Conservation (phyloP, 2,329 filamentous ascomycete genomes). For the Hysterium pulicare region DNA sequence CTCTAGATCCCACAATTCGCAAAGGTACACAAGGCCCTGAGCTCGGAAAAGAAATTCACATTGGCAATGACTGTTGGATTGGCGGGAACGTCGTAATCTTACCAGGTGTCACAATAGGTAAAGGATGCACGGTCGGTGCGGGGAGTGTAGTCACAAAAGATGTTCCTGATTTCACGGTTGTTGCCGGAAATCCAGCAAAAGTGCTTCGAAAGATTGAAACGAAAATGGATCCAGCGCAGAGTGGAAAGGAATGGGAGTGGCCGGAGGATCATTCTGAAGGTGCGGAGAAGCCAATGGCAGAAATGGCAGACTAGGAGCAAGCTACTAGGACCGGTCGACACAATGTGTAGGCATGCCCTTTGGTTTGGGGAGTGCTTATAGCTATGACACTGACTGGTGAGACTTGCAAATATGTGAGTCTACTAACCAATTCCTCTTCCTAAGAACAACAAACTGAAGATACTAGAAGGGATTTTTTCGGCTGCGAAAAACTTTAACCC, state of each 20-base stretch:
- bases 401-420: too few relatives aligned
- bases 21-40: constrained; percentile 76
- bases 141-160: constrained; percentile 80
- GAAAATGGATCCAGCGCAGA: constrained; percentile 1
- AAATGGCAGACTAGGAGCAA: not conserved
- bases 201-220: constrained; percentile 43
- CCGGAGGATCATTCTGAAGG: not conserved
- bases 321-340: too few relatives aligned
- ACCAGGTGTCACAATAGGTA: constrained; percentile 74
- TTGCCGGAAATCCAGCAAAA: constrained; percentile 65
- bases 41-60: constrained; percentile 65
- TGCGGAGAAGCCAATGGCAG: constrained; percentile 1
- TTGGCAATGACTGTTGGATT: constrained; percentile 74
- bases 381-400: too few relatives aligned
- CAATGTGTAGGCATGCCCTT: too few relatives aligned
- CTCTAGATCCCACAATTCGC: constrained; percentile 68
- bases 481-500: too few relatives aligned
- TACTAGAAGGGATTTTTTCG: too few relatives aligned
- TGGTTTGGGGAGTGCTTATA: too few relatives aligned
- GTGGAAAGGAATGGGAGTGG: not conserved
- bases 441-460: too few relatives aligned
- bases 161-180: constrained; percentile 61
- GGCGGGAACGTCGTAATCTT: constrained; percentile 56
- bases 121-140: constrained; percentile 71
- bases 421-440: too few relatives aligned